Conservation (phyloP, 2,329 filamentous ascomycete genomes). For the Fusarium palustre region DNA sequence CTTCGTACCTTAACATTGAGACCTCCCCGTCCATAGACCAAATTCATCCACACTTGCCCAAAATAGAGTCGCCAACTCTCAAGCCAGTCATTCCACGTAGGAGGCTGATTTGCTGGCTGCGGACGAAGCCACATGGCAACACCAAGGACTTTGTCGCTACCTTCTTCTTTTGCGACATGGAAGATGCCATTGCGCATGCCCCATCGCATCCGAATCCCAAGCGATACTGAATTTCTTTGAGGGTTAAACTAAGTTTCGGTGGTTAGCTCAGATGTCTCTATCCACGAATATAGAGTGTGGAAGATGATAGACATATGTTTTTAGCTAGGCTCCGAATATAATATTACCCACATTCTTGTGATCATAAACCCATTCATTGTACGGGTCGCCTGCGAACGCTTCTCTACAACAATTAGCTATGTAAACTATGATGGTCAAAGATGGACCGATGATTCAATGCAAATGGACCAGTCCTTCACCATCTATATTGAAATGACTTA, state of each 20-base stretch:
- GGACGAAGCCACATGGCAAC: constrained; percentile 80
- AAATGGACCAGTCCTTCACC: background rate
- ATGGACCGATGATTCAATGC: too few relatives aligned
- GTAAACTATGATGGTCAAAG: too few relatives aligned
- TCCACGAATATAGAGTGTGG: rapidly evolving
- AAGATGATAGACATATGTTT: too few relatives aligned
- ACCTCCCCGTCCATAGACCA: constrained; percentile 75
- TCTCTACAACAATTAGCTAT: constrained; percentile 45
- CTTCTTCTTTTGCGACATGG: constrained; percentile 73
- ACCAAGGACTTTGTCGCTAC: constrained; percentile 68
- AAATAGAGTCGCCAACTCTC: constrained; percentile 75
- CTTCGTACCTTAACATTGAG: constrained; percentile 67
- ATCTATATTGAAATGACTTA: constrained; percentile 17
- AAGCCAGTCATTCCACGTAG: constrained; percentile 71
- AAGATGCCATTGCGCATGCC: constrained; percentile 77
- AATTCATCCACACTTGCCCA: constrained; percentile 74
- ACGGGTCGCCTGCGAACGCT: constrained; percentile 75
- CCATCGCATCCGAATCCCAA: constrained; percentile 75
- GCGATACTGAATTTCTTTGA: constrained; percentile 70
- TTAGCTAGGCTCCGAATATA: too few relatives aligned
- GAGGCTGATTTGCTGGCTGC: constrained; percentile 57
- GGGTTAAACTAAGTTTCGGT: constrained; percentile 62
- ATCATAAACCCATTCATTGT: constrained; percentile 74
- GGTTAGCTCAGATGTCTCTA: rapidly evolving
- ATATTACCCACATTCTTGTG: constrained; percentile 57